phyloP scores from a whole-genome alignment of 2,329 filamentous ascomycete genomes.

The Colletotrichum endophyticum region DNA sequence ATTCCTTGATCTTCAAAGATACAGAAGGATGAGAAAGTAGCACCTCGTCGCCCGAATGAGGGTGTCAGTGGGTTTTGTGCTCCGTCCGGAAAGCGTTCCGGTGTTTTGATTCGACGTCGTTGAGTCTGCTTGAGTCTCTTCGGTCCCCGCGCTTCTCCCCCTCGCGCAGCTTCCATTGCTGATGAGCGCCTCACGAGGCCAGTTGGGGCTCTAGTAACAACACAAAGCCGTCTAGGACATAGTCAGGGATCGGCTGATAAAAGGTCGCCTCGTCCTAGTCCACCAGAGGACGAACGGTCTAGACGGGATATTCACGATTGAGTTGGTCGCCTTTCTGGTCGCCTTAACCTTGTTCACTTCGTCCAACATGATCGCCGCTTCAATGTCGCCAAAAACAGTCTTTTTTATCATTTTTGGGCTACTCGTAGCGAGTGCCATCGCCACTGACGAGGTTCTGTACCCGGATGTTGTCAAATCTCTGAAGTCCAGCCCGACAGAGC shows the following conservation, averaged over 20 bases:
- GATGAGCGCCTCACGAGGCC: not conserved
- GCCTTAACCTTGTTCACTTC: conserved; percentile 2
- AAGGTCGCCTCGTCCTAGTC: conserved; percentile 2
- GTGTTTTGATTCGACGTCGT: not conserved
- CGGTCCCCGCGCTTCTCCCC: not conserved
- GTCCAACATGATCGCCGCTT: not conserved
- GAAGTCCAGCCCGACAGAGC: conserved; percentile 44
- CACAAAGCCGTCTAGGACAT: not conserved
- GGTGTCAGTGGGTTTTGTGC: not conserved
- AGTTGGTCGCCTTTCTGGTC: not conserved
- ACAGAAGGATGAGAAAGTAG: not conserved
- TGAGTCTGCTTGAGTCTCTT: not conserved
- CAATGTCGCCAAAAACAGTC: not conserved
- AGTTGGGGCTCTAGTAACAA: not conserved
- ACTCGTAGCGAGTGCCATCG: not conserved
- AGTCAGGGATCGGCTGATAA: not conserved
- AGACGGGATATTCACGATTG: not conserved
- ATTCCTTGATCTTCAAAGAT: not conserved
- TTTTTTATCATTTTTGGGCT: not conserved
- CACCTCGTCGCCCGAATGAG: not conserved
- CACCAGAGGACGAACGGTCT: not conserved
- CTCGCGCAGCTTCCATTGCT: not conserved
- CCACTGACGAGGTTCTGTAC: conserved; percentile 21
- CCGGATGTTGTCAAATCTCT: conserved; percentile 31
- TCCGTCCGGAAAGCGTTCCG: not conserved